Evolutionary conservation across 495 filamentous ascomycete species (phyloP).

Genomic region (Daldinia grandis): DNA sequence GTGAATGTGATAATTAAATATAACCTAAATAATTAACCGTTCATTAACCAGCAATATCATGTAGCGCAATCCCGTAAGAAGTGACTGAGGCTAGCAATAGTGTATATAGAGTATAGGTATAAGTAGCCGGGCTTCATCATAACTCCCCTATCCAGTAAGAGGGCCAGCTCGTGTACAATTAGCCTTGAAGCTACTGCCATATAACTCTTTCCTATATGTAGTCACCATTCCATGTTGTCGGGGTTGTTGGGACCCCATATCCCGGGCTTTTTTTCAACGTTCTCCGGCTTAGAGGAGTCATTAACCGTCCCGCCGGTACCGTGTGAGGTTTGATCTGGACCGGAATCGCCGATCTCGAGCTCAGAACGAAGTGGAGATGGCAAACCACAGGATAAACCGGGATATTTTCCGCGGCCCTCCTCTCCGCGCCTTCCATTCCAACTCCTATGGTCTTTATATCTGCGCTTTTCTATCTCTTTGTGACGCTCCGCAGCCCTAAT

Average conservation of each 20-base stretch:
- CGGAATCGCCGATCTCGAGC: background rate
- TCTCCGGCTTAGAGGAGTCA: background rate
- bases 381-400: background rate
- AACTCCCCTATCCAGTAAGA: background rate
- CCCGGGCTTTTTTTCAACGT: background rate
- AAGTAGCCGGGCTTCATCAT: background rate
- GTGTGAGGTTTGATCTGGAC: background rate
- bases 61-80: background rate
- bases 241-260: background rate
- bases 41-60: background rate
- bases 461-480: background rate
- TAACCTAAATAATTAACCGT: background rate
- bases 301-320: background rate
- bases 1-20: background rate
- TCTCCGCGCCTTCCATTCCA: background rate
- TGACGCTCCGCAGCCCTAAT: background rate
- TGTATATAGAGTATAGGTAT: background rate
- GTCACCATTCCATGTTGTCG: background rate
- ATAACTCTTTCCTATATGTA: background rate
- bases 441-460: background rate
- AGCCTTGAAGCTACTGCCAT: background rate
- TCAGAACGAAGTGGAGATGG: background rate
- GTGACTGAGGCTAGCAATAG: background rate
- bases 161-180: background rate
- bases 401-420: background rate